phyloP scores from a whole-genome alignment of 2,329 filamentous ascomycete genomes.

The Aschersonia sp. region DNA sequence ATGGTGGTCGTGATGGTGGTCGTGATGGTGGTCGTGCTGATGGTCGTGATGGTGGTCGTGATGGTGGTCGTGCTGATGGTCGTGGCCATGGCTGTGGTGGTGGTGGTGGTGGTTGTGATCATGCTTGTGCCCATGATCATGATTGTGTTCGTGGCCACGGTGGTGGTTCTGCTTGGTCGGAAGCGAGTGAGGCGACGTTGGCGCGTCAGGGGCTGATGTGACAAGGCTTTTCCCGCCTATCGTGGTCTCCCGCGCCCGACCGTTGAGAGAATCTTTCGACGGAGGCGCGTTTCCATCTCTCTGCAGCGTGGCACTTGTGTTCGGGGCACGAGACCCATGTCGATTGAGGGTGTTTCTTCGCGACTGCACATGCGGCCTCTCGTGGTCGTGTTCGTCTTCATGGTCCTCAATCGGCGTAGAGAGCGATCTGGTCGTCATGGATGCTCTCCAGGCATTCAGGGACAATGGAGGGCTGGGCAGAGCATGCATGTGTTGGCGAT shows the following conservation, averaged over 20 bases:
- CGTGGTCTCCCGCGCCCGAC: slow-evolving; percentile 26
- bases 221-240: slow-evolving; percentile 25
- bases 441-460: slow-evolving; percentile 23
- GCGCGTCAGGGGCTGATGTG: slow-evolving; percentile 15
- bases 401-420: slow-evolving; percentile 16
- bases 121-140: background rate
- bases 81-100: slow-evolving; percentile 6
- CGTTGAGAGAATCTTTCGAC: slow-evolving; percentile 18
- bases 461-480: slow-evolving; percentile 22
- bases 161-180: slow-evolving; percentile 7
- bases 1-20: slow-evolving; percentile 7
- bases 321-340: slow-evolving; percentile 15
- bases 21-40: slow-evolving; percentile 13
- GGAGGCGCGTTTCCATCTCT: slow-evolving; percentile 18
- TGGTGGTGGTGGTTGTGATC: background rate
- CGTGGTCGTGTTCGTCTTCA: slow-evolving; percentile 13
- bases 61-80: slow-evolving; percentile 16
- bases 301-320: slow-evolving; percentile 11
- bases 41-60: slow-evolving; percentile 11
- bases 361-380: slow-evolving; percentile 12
- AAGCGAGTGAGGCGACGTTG: slow-evolving; percentile 12
- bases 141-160: slow-evolving; percentile 5
- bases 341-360: slow-evolving; percentile 12
- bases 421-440: slow-evolving; percentile 18
- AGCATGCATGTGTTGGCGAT: slow-evolving; percentile 26